Evolutionary conservation across 2,329 filamentous ascomycete species (phyloP).

Genomic region (Fusarium pseudograminearum): DNA sequence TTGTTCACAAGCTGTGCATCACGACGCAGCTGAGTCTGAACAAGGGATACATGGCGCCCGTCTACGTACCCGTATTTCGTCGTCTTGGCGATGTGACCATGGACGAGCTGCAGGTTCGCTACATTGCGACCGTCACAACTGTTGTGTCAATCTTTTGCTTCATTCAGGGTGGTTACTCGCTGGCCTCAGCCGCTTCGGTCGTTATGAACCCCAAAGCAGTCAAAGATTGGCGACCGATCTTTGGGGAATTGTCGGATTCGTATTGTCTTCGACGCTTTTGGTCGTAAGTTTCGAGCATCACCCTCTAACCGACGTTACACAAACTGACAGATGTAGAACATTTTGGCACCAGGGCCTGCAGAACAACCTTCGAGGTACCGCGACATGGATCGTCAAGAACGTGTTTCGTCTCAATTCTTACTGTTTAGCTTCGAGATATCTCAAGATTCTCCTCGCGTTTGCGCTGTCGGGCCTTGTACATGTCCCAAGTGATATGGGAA

Average conservation of each 20-base stretch:
- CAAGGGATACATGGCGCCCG: constrained; percentile 27
- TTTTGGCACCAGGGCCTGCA: constrained; percentile 42
- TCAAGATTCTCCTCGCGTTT: constrained; percentile 38
- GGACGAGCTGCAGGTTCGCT: constrained; percentile 35
- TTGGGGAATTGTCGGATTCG: constrained; percentile 29
- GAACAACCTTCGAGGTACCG: constrained; percentile 34
- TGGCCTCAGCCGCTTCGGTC: constrained; percentile 25
- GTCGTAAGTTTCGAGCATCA: constrained; percentile 25
- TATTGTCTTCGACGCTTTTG: constrained; percentile 37
- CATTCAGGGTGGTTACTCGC: constrained; percentile 38
- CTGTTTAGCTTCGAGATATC: constrained; percentile 20
- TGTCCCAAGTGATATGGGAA: constrained; percentile 38
- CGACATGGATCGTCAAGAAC: constrained; percentile 38
- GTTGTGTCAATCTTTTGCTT: constrained; percentile 42
- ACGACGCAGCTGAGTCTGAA: constrained; percentile 29
- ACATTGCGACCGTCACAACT: constrained; percentile 36
- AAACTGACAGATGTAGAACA: constrained; percentile 16
- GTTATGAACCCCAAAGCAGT: constrained; percentile 26
- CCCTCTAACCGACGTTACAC: background rate
- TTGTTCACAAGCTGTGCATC: constrained; percentile 32
- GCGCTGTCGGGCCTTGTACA: constrained; percentile 34
- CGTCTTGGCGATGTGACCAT: constrained; percentile 21
- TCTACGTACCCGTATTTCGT: constrained; percentile 31
- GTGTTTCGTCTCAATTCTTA: constrained; percentile 29
- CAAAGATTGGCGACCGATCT: constrained; percentile 38